These are phyloP conservation scores for Mycena sanguinolenta DNA, from an alignment of 768 basidiomycete species.

Conservation along the genomic window DNA sequence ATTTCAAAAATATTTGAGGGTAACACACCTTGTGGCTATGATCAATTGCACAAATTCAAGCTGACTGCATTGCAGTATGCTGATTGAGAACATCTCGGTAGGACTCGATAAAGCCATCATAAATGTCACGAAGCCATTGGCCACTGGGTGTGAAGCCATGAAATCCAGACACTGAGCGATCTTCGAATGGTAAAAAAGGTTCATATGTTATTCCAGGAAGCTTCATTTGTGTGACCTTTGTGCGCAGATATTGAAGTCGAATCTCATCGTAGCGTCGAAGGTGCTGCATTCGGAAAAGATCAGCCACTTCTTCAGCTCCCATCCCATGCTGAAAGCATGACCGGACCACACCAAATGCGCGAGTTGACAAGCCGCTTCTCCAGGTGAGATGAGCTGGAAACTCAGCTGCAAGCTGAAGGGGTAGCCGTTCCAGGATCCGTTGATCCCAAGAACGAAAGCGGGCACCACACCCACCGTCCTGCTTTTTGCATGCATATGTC, in stretches of 20 bases:
- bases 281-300: slow-evolving; percentile 42
- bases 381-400: slow-evolving; percentile 43
- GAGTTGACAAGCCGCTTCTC: slow-evolving; percentile 40
- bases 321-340: slow-evolving; percentile 45
- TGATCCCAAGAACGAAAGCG: slow-evolving; percentile 45
- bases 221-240: slow-evolving; percentile 7
- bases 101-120: slow-evolving; percentile 37
- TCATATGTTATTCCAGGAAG: slow-evolving; percentile 22
- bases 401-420: slow-evolving; percentile 36
- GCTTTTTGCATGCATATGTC: slow-evolving; percentile 25
- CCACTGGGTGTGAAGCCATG: slow-evolving; percentile 36
- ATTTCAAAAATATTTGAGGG: not conserved
- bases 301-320: slow-evolving; percentile 44
- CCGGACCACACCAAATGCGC: slow-evolving; percentile 28
- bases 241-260: slow-evolving; percentile 40
- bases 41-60: slow-evolving; percentile 41
- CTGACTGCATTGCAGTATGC: slow-evolving; percentile 40
- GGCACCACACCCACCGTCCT: slow-evolving; percentile 3
- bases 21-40: slow-evolving; percentile 37
- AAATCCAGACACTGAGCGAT: slow-evolving; percentile 21
- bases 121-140: slow-evolving; percentile 34
- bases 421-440: slow-evolving; percentile 39
- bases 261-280: slow-evolving; percentile 38
- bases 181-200: slow-evolving; percentile 31
- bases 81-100: slow-evolving; percentile 38